phyloP scores from a whole-genome alignment of 1,284 basidiomycete genomes.

The Veloboletus limbatus region DNA sequence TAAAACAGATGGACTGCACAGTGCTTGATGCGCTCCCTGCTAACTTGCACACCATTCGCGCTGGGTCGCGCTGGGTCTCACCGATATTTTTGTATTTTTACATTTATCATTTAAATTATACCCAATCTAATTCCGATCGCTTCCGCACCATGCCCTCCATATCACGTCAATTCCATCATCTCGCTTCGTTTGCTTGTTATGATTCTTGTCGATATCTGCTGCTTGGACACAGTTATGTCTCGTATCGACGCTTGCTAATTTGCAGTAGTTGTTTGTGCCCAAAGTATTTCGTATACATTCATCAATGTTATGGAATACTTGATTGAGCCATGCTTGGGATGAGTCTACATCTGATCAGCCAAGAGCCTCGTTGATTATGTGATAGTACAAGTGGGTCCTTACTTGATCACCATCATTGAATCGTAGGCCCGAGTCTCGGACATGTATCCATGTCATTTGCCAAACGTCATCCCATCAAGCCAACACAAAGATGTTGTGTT shows the following conservation, averaged over 20 bases:
- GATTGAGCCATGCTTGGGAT: too few relatives aligned
- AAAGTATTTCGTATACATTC: too few relatives aligned
- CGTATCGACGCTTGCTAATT: not conserved
- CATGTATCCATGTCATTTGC: too few relatives aligned
- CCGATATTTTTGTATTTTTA: slow-evolving; percentile 2
- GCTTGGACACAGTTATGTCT: not conserved
- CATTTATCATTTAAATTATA: slow-evolving; percentile 15
- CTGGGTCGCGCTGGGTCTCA: slow-evolving; percentile 21
- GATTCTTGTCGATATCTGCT: not conserved
- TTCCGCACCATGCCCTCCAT: slow-evolving; percentile 1
- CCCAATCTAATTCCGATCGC: slow-evolving; percentile 15
- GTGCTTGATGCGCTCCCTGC: slow-evolving; percentile 14
- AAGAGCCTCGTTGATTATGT: too few relatives aligned
- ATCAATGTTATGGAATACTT: too few relatives aligned
- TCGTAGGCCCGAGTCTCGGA: too few relatives aligned
- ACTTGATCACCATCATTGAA: too few relatives aligned
- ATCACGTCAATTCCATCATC: not conserved
- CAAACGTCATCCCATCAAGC: too few relatives aligned
- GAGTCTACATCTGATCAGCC: too few relatives aligned
- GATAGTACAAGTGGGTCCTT: too few relatives aligned
- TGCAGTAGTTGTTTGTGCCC: slow-evolving; percentile 1
- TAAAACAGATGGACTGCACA: slow-evolving; percentile 7
- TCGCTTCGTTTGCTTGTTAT: not conserved
- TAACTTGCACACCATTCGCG: not conserved
- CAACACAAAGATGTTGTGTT: too few relatives aligned